Conservation (phyloP, 2,329 filamentous ascomycete species). For the Pseudopyricularia javanii region DNA sequence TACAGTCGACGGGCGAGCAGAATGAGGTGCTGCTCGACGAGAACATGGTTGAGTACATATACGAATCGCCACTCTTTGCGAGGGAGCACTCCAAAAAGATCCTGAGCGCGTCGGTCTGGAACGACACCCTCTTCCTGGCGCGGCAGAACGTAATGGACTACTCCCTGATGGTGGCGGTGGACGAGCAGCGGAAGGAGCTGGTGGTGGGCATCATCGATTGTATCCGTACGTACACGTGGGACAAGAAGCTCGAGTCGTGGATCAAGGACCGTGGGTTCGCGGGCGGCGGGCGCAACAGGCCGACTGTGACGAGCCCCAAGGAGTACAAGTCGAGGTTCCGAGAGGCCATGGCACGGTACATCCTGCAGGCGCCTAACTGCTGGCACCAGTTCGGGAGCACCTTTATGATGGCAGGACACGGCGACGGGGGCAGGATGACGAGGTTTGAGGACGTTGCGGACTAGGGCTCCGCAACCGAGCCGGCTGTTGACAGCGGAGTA, state of each 20-base stretch:
- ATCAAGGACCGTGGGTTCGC: constrained; percentile 92
- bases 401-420: background rate
- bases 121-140: constrained; percentile 90
- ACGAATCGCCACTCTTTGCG: constrained; percentile 89
- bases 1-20: constrained; percentile 86
- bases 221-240: constrained; percentile 97
- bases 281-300: constrained; percentile 64
- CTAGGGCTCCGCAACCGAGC: background rate
- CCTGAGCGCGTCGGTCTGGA: constrained; percentile 84
- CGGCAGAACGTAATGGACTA: constrained; percentile 99
- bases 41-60: constrained; percentile 99
- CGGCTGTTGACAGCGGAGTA: background rate
- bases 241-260: constrained; percentile 99
- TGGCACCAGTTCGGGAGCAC: constrained; percentile 54
- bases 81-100: constrained; percentile 94
- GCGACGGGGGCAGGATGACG: background rate
- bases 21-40: constrained; percentile 95
- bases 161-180: constrained; percentile 94
- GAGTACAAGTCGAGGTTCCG: constrained; percentile 95
- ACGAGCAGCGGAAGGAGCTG: constrained; percentile 78
- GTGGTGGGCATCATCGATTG: constrained; percentile 98
- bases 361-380: constrained; percentile 61
- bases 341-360: constrained; percentile 83
- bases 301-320: constrained; percentile 92
- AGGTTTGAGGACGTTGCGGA: constrained; percentile 7